Conservation (phyloP, 1,139 yeast genomes). For the Arxiozyma slooffiae region DNA sequence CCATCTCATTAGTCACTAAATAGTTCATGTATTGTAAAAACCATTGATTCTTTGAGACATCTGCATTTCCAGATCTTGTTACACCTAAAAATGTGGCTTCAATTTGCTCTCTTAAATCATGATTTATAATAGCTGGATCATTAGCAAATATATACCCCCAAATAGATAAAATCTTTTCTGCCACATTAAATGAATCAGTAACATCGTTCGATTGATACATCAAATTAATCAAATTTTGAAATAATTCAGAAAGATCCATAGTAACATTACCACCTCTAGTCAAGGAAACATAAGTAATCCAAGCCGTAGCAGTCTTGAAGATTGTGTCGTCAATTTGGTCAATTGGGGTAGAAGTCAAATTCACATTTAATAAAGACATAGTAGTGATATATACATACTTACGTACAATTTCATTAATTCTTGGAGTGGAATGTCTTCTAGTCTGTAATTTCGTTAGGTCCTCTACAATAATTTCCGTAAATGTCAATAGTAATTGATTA, state of each 20-base stretch:
- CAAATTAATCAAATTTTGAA: slow-evolving; percentile 26
- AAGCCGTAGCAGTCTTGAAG: slow-evolving; percentile 32
- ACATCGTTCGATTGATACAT: slow-evolving; percentile 24
- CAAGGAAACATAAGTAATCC: slow-evolving; percentile 37
- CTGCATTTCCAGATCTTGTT: slow-evolving; percentile 16
- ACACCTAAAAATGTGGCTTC: slow-evolving; percentile 31
- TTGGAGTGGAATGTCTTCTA: slow-evolving; percentile 19
- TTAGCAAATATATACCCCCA: slow-evolving; percentile 29
- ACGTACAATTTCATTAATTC: slow-evolving; percentile 25
- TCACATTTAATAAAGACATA: slow-evolving; percentile 26
- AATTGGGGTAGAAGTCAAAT: slow-evolving; percentile 12
- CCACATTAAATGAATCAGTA: slow-evolving; percentile 19
- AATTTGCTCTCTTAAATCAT: slow-evolving; percentile 27
- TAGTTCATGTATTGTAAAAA: slow-evolving; percentile 35
- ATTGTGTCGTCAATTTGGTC: slow-evolving; percentile 11
- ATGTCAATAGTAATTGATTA: slow-evolving; percentile 29
- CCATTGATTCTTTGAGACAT: slow-evolving; percentile 27
- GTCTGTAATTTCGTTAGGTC: slow-evolving; percentile 34
- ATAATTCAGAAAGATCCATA: slow-evolving; percentile 32
- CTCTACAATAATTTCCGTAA: slow-evolving; percentile 47
- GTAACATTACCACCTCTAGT: slow-evolving; percentile 34
- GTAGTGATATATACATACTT: slow-evolving; percentile 26
- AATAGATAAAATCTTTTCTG: slow-evolving; percentile 21
- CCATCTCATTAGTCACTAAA: slow-evolving; percentile 35
- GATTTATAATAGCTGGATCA: slow-evolving; percentile 29